These are phyloP conservation scores for Conoideocrella luteorostrata DNA, from an alignment of 2,329 filamentous ascomycete genomes.

Conservation along the genomic window DNA sequence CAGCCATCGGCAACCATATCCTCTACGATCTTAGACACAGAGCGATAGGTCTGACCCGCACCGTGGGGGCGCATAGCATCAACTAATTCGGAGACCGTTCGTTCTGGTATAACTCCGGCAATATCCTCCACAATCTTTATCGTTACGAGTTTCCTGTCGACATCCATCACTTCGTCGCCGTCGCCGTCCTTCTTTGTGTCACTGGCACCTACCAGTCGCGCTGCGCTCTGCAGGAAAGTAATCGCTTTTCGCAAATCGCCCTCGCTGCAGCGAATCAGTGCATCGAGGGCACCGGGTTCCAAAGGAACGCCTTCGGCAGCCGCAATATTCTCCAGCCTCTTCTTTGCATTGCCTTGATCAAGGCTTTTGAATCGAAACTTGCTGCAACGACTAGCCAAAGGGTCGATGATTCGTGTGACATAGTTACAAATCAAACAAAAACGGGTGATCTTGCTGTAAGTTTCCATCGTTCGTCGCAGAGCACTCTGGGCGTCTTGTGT, in stretches of 20 bases:
- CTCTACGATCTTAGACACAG: slow-evolving; percentile 72
- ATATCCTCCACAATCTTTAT: slow-evolving; percentile 86
- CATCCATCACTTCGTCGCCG: slow-evolving; percentile 58
- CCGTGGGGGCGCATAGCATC: slow-evolving; percentile 69
- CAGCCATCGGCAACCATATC: slow-evolving; percentile 94
- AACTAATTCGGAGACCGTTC: slow-evolving; percentile 64
- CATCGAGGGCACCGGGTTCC: slow-evolving; percentile 73
- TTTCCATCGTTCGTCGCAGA: slow-evolving; percentile 93
- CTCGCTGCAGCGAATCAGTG: slow-evolving; percentile 80
- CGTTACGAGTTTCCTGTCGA: slow-evolving; percentile 58
- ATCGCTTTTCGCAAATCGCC: slow-evolving; percentile 95
- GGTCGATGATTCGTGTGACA: slow-evolving; percentile 96
- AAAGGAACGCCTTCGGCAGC: slow-evolving; percentile 67
- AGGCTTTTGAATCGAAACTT: slow-evolving; percentile 98
- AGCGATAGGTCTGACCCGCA: slow-evolving; percentile 59
- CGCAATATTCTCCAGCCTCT: slow-evolving; percentile 77
- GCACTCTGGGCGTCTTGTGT: slow-evolving; percentile 96
- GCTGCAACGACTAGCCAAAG: slow-evolving; percentile 83
- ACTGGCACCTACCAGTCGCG: slow-evolving; percentile 70
- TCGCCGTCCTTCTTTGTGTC: slow-evolving; percentile 39
- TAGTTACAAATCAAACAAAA: slow-evolving; percentile 99
- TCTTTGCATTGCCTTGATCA: slow-evolving; percentile 77
- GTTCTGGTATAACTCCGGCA: slow-evolving; percentile 81
- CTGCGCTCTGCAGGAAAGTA: slow-evolving; percentile 92
- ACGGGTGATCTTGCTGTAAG: slow-evolving; percentile 89